Base-by-base conservation (phyloP, 2,329 filamentous ascomycete genomes). In the Xylariaceae sp. region DNA sequence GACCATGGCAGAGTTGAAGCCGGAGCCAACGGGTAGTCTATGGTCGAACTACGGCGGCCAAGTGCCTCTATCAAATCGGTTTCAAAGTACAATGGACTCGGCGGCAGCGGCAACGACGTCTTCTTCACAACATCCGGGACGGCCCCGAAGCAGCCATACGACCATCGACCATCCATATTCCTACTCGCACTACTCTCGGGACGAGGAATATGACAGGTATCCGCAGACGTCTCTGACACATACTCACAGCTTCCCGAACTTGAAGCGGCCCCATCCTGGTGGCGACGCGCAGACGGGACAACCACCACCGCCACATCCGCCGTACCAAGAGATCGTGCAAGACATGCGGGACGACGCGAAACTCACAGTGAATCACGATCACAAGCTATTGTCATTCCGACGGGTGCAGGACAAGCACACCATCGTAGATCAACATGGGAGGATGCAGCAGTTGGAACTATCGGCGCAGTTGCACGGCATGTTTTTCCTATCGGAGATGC, bases 401-500 rank as follows among this genome's bases (percentile, higher is more conserved):
- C 74, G 75, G 49, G 70, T 73, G 9, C 76, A 77, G 56, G 80
- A 83, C 63, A 83, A 82, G 69, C 72, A 78, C 67, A 82, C 79
- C 38, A 75, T 83, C 43, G 73, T 83, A 51, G 80, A 83, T 61
- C 73, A 76, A 55, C 78, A 81, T 62, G 79, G 79, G 39, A 76
- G 77, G 39, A 76, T 82, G 57, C 79, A 82, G 62, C 77, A 81
- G 58, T 72, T 83, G n/a, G 80, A 83, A 57, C 68, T 83, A 35
- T 78, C 79, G 7, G 87, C 88, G 14, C 87, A 92, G 70, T 81
- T 92, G 30, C 87, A 91, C 64, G 88, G 88, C 72, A 91, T 92
- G 87, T 92, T 92, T 73, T 92, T 92, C 67, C 75, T 92, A 31
- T 90, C 88, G 30, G 88, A 92, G 66, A 87, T 87, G 72, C 85